Percentiles rank a stretch among this genome's conserved stretches.
phyloP scores from a whole-genome alignment of 2,329 filamentous ascomycete genomes.

The Fusarium verrucosum region DNA sequence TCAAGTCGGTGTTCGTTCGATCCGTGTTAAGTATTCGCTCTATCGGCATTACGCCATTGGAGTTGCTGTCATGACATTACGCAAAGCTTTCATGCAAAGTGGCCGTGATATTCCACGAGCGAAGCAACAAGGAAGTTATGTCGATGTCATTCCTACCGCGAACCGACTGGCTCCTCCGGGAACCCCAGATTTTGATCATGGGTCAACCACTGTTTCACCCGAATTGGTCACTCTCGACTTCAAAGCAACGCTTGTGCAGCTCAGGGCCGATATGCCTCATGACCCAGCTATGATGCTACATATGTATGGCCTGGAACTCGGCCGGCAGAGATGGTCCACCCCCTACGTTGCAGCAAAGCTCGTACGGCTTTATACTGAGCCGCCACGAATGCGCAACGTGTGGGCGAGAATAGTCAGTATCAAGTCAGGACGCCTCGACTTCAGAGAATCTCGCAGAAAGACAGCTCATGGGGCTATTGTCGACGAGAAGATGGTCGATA shows the following conservation, averaged over 20 bases:
- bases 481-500: slow-evolving; percentile 84
- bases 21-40: slow-evolving; percentile 89
- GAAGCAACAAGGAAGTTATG: slow-evolving; percentile 46
- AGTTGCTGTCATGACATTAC: slow-evolving; percentile 79
- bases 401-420: slow-evolving; percentile 90
- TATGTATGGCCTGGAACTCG: slow-evolving; percentile 81
- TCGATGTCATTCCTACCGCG: slow-evolving; percentile 33
- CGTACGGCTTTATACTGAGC: slow-evolving; percentile 85
- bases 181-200: slow-evolving; percentile 47
- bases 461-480: slow-evolving; percentile 64
- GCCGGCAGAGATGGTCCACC: slow-evolving; percentile 85
- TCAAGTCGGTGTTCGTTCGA: slow-evolving; percentile 79
- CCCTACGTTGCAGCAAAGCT: slow-evolving; percentile 83
- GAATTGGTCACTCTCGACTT: slow-evolving; percentile 86
- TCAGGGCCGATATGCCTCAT: slow-evolving; percentile 87
- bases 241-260: slow-evolving; percentile 81
- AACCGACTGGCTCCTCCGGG: slow-evolving; percentile 53
- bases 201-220: slow-evolving; percentile 47
- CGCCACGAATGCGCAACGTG: slow-evolving; percentile 80
- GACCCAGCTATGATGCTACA: slow-evolving; percentile 95
- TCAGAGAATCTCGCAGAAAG: slow-evolving; percentile 79
- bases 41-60: slow-evolving; percentile 92
- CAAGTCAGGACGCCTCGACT: slow-evolving; percentile 81
- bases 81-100: slow-evolving; percentile 71
- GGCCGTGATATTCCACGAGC: slow-evolving; percentile 53